Evolutionary conservation across 2,329 filamentous ascomycete genomes (phyloP), one percentile per base, ranked within the genome.

Genomic region (Ophiocordyceps robertsii): DNA sequence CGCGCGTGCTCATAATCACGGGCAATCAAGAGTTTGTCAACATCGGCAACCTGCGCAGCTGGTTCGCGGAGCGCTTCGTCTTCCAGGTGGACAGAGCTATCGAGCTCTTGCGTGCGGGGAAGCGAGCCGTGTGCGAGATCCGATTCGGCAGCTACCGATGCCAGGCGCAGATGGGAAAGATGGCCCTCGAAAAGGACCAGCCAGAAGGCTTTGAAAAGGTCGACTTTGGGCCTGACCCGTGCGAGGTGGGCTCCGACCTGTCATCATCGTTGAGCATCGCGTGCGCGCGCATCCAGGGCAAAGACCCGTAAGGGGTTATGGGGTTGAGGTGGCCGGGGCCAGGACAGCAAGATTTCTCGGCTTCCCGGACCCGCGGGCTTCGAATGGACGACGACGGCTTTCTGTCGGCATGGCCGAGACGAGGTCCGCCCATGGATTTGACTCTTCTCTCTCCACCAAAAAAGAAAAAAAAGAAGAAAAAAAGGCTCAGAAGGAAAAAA

Each of bases 111-210:
- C 44, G 47, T 24, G 54, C 47, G 2, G 48, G 46, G 0, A 46
- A 47, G 1, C 55, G 59, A 19, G 51, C 51, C 0, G 60, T 67
- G 2, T 47, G 72, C 13, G 72, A 75, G 59, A 72, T 67, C 48
- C 62, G 66, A 11, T 77, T 77, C 48, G 70, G 69, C 0, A 74
- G 70, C 43, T 77, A 65, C 44, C 65, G 72, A 1, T 72, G 68
- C 55, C 73, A 77, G 61, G 63, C 72, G 0, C 65, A 73, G 56
- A 63, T 67, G 41, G 71, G 66, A 1, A 62, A 63, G 52, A 62
- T 62, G 53, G 53, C 62, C 0, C 50, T 66, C 24, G 57, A 63
- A 40, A 58, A 57, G 46, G 57, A 64, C 11, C 44, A 49, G 1
- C 62, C 61, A 0, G 39, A 30, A 2, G 59, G 61, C 0, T 52